Base-by-base conservation (phyloP, 1,284 basidiomycete species). In the Meira miltonrushii region DNA sequence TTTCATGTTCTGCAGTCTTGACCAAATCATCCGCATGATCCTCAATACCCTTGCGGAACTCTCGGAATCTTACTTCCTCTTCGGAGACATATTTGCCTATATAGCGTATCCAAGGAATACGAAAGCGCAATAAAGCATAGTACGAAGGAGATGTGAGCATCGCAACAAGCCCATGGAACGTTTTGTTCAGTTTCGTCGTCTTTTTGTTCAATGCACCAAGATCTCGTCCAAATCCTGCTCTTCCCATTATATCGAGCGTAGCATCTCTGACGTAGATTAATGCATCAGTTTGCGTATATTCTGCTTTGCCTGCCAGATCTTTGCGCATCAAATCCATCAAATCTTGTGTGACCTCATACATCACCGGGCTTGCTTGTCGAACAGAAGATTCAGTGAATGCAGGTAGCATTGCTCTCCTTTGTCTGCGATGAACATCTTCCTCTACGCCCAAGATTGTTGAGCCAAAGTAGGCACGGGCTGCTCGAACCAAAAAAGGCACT, bases 201-300 rank as follows among this genome's bases (percentile, higher is more conserved):
- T 55, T 43, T 23, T 58, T 17, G 12, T 58, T 28, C 25, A 59
- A 39, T 40, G 58, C 56, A 33, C 55, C 39, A 55, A 59, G 55
- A 17, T 59, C 33, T 28, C 54, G 46, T 21, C 39, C 33, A 44
- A 59, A 59, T 21, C 57, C 57, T 12, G 57, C 58, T 28, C 40
- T 43, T 21, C 58, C 58, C 17, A 59, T 59, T 28, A 59, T 40
- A 21, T 55, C 53, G 13, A 55, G 39, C 15, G 53, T 8, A 15
- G 13, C 47, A 13, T n/a, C 13, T n/a, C n/a, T 37, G 33, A 50
- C 5, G 13, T 50, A 13, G n/a, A 5, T n/a, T 6, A 25, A 37
- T 25, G 47, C 47, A 50, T 50, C 21, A 21, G n/a, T 15, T 25
- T 13, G 23, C 10, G 21, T 10, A 37, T 25, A 13, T 6, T 50